These are phyloP conservation scores for Blepharisma japonicum DNA, from an alignment of 73 alveolate genomes.

Conservation along the genomic window DNA sequence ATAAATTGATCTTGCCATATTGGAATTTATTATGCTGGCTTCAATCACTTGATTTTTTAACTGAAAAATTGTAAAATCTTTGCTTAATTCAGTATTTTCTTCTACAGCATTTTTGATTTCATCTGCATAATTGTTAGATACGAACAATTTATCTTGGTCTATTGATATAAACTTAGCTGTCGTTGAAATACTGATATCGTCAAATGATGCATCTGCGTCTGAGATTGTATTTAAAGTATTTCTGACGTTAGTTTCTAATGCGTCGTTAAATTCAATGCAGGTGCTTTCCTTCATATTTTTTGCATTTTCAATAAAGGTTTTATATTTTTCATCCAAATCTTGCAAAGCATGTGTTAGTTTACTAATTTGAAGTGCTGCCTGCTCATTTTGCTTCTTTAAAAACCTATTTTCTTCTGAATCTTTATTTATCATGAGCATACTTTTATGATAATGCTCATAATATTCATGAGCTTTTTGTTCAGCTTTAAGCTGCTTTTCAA, in stretches of 20 bases:
- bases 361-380: not conserved
- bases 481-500: not conserved
- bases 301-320: constrained; percentile 8
- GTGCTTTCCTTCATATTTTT: constrained; percentile 5
- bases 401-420: constrained; percentile 9
- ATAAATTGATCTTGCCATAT: not conserved
- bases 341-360: constrained; percentile 1
- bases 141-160: no score
- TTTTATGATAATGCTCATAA: not conserved
- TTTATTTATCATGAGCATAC: constrained; percentile 5
- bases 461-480: constrained; percentile 22
- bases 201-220: no score
- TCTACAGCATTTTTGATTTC: constrained; percentile 19
- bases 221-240: not conserved
- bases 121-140: not conserved
- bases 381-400: constrained; percentile 2
- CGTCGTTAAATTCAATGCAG: not conserved
- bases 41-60: constrained; percentile 17
- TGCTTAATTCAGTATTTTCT: constrained; percentile 10
- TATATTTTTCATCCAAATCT: not conserved
- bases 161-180: no score
- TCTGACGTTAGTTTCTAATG: not conserved
- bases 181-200: no score
- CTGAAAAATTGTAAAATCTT: constrained; percentile 15
- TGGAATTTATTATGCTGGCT: constrained; percentile 22